Conservation (phyloP, 176 grass and related monocot genomes). For the Aechmea fasciata region DNA sequence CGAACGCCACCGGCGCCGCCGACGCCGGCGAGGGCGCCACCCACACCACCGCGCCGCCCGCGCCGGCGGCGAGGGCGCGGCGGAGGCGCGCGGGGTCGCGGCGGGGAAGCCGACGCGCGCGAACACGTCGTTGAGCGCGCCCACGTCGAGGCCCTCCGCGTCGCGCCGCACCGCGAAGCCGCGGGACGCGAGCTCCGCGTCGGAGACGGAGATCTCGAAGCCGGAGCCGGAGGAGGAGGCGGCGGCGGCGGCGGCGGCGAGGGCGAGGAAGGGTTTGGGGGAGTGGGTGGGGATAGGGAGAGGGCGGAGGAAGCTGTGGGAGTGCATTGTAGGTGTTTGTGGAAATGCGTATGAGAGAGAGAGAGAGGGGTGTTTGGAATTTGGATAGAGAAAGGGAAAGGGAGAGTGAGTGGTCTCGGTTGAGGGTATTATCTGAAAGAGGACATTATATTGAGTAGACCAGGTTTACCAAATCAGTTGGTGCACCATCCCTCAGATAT, state of each 20-base stretch:
- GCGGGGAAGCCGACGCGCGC: slow-evolving; percentile 73
- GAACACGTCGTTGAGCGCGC: slow-evolving; percentile 77
- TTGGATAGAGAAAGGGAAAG: no score
- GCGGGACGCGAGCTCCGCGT: slow-evolving; percentile 53
- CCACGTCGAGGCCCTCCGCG: slow-evolving; percentile 47
- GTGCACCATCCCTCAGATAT: no score
- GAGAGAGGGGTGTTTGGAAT: neutral
- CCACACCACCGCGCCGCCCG: slow-evolving; percentile 65
- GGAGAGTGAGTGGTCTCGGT: neutral
- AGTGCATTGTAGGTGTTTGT: slow-evolving; percentile 9
- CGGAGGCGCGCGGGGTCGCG: slow-evolving; percentile 56
- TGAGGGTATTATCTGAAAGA: neutral
- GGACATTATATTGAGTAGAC: no score
- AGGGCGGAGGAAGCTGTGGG: slow-evolving; percentile 7
- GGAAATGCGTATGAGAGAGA: neutral
- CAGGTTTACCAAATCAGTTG: no score
- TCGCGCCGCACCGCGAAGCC: slow-evolving; percentile 55
- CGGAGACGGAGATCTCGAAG: slow-evolving; percentile 43
- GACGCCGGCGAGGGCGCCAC: slow-evolving; percentile 54
- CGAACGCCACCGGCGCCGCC: slow-evolving; percentile 63
- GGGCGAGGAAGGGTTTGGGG: neutral
- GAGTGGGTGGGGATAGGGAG: neutral
- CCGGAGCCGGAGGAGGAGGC: neutral
- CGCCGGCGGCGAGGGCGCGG: slow-evolving; percentile 51
- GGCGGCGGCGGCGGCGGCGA: neutral